A percentile compares a stretch with the other conserved stretches of the same genome.
phyloP scores from a whole-genome alignment of 2,329 filamentous ascomycete species.

The Paradendryphiella salina region DNA sequence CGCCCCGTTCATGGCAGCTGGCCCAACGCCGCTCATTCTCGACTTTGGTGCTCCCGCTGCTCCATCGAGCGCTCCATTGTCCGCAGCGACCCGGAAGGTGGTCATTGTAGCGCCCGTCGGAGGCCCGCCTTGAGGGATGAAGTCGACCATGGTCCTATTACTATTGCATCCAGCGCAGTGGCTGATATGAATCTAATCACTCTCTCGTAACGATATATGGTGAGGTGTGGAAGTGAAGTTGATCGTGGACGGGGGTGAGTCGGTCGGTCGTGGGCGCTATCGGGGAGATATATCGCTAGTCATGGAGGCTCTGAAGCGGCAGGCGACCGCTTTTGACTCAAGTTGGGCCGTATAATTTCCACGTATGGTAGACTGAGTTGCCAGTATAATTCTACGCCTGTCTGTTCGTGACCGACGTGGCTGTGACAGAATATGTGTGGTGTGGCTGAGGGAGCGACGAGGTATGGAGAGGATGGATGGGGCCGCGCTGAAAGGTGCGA shows the following conservation, averaged over 20 bases:
- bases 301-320: constrained; percentile 36
- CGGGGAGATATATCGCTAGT: constrained; percentile 35
- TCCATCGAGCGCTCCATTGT: constrained; percentile 29
- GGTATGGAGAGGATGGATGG: constrained; percentile 23
- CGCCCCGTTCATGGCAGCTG: constrained; percentile 34
- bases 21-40: constrained; percentile 35
- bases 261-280: constrained; percentile 34
- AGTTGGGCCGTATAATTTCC: constrained; percentile 12
- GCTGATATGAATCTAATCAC: constrained; percentile 12
- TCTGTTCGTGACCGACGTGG: constrained; percentile 6
- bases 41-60: constrained; percentile 33
- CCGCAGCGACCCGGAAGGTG: constrained; percentile 45
- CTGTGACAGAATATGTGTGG: constrained; percentile 11
- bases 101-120: constrained; percentile 42
- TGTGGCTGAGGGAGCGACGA: constrained; percentile 11
- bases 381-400: not conserved
- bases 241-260: constrained; percentile 9
- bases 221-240: not conserved
- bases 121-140: constrained; percentile 38
- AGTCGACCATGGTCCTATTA: constrained; percentile 43
- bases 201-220: constrained; percentile 18
- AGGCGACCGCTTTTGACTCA: constrained; percentile 25
- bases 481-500: constrained; percentile 18
- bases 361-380: not conserved
- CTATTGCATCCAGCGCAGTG: constrained; percentile 31